Evolutionary conservation across 164 flowering plant species (phyloP).

Genomic region (Kalanchoe fedtschenkoi): DNA sequence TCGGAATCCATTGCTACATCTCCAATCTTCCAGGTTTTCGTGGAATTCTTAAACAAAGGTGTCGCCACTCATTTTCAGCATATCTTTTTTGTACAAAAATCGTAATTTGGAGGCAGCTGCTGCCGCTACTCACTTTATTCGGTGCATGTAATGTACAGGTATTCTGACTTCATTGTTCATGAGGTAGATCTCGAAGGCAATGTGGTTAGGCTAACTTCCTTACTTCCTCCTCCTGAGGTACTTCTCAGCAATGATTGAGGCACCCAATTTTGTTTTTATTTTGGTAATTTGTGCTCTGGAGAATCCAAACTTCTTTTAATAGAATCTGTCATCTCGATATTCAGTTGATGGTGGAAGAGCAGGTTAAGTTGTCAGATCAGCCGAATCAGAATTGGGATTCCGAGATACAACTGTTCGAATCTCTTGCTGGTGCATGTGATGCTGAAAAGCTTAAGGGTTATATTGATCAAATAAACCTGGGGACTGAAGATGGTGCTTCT

Average conservation of each 20-base stretch:
- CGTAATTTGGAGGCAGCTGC: too few species aligned
- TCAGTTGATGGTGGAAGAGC: slow-evolving; percentile 26
- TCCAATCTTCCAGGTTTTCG: slow-evolving; percentile 78
- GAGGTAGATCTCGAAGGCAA: slow-evolving; percentile 88
- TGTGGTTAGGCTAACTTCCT: slow-evolving; percentile 61
- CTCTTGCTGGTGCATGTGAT: slow-evolving; percentile 59
- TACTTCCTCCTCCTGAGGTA: slow-evolving; percentile 74
- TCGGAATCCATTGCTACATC: slow-evolving; percentile 69
- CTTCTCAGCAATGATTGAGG: background rate
- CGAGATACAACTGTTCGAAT: slow-evolving; percentile 59
- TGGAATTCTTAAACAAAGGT: slow-evolving; percentile 89
- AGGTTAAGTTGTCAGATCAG: slow-evolving; percentile 17
- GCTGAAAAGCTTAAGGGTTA: slow-evolving; percentile 43
- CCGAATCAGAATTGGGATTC: slow-evolving; percentile 24
- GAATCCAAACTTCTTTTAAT: background rate
- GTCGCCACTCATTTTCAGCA: background rate
- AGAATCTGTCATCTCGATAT: slow-evolving; percentile 12
- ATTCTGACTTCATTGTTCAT: slow-evolving; percentile 89
- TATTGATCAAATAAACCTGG: slow-evolving; percentile 35
- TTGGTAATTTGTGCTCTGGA: background rate
- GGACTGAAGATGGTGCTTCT: slow-evolving; percentile 22
- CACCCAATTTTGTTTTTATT: background rate
- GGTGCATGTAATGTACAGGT: slow-evolving; percentile 25
- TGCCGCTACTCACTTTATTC: background rate
- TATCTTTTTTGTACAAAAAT: background rate